phyloP scores from a whole-genome alignment of 805 yeast genomes.

The Phaffomyces antillensis region DNA sequence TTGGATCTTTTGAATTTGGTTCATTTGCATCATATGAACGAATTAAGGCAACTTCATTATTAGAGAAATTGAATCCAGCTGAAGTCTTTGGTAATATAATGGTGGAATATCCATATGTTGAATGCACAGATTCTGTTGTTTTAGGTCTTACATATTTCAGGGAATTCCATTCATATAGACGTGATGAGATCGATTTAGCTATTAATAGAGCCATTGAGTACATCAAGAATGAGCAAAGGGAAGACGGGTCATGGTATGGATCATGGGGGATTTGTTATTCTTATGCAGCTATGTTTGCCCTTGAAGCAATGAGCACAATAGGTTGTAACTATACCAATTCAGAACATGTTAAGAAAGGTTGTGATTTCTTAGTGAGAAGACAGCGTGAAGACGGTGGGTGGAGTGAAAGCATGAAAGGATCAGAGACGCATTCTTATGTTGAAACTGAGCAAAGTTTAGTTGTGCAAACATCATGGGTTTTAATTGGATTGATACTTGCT shows the following conservation, averaged over 20 bases:
- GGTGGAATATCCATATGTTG: constrained; percentile 98
- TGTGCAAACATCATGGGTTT: constrained; percentile 92
- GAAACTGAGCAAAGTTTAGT: constrained; percentile 55
- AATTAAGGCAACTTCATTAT: constrained; percentile 68
- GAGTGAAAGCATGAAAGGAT: constrained; percentile 91
- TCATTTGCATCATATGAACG: constrained; percentile 89
- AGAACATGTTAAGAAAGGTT: constrained; percentile 60
- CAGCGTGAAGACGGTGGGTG: constrained; percentile 93
- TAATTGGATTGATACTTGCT: constrained; percentile 75
- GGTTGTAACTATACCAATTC: constrained; percentile 58
- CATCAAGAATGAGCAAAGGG: constrained; percentile 57
- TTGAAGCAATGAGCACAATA: constrained; percentile 79
- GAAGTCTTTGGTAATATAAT: constrained; percentile 96
- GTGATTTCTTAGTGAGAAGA: constrained; percentile 71
- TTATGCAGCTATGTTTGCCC: constrained; percentile 96
- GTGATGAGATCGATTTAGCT: constrained; percentile 58
- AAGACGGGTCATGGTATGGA: constrained; percentile 97
- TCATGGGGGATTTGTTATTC: constrained; percentile 97
- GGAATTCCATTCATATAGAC: constrained; percentile 55
- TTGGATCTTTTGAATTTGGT: constrained; percentile 74
- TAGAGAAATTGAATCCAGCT: constrained; percentile 87
- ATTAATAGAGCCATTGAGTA: constrained; percentile 69
- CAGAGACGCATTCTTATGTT: constrained; percentile 74
- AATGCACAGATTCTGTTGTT: constrained; percentile 94
- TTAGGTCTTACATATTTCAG: constrained; percentile 79